Conservation (phyloP, 345 rosid species). For the Heritiera littoralis region DNA sequence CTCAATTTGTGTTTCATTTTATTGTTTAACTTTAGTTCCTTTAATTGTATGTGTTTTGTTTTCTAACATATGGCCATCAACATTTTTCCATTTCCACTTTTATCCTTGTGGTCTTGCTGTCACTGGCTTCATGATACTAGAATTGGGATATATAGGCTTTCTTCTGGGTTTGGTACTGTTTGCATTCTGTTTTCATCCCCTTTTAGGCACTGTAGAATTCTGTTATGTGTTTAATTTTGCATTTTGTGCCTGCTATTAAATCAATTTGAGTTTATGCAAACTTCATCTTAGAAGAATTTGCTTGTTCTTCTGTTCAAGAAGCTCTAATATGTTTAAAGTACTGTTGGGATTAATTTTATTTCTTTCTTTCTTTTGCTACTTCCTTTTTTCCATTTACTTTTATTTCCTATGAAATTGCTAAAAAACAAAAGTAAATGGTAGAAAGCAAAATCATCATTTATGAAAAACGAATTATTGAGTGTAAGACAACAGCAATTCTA, state of each 20-base stretch:
- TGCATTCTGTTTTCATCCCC: neutral
- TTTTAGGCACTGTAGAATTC: neutral
- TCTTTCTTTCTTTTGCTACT: neutral
- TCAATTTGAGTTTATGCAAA: neutral
- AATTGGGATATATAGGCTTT: neutral
- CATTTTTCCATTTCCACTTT: neutral
- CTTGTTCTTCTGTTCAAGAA: neutral
- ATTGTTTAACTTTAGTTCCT: neutral
- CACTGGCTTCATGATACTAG: neutral
- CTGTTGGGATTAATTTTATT: neutral
- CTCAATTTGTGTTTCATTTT: neutral
- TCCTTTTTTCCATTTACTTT: neutral
- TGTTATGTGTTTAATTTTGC: neutral
- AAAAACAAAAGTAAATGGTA: neutral
- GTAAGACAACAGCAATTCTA: neutral
- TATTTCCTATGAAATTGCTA: neutral
- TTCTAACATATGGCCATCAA: neutral
- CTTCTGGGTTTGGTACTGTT: neutral
- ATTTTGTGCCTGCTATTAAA: neutral
- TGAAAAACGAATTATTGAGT: neutral
- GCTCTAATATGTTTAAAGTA: neutral
- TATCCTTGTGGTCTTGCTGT: neutral
- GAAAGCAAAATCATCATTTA: neutral
- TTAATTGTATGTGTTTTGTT: neutral
- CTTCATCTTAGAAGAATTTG: neutral